phyloP scores from a whole-genome alignment of 495 filamentous ascomycete species.

The Aspergillus leporis region DNA sequence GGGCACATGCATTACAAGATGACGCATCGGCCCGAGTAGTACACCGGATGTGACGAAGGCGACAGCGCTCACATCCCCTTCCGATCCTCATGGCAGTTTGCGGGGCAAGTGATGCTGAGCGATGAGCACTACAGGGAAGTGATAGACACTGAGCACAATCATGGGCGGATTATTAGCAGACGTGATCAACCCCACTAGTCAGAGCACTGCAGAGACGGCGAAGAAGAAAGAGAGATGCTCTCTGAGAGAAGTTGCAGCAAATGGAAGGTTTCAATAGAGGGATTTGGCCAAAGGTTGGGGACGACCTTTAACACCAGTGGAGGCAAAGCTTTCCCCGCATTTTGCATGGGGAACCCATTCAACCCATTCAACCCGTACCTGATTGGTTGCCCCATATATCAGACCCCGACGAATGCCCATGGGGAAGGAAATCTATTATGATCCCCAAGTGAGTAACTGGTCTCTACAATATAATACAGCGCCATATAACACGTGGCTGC shows the following conservation, averaged over 20 bases:
- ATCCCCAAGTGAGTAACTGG: background rate
- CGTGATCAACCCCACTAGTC: background rate
- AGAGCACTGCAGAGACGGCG: background rate
- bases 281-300: background rate
- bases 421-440: background rate
- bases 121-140: slow-evolving; percentile 12
- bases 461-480: background rate
- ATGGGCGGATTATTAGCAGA: slow-evolving; percentile 8
- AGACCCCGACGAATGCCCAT: background rate
- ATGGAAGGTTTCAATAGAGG: background rate
- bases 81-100: slow-evolving; percentile 38
- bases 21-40: slow-evolving; percentile 31
- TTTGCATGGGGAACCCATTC: background rate
- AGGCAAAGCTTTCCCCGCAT: slow-evolving; percentile 5
- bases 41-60: slow-evolving; percentile 43
- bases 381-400: background rate
- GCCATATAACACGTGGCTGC: background rate
- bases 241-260: background rate
- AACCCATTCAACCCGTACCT: background rate
- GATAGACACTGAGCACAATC: slow-evolving; percentile 7
- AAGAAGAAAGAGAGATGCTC: background rate
- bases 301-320: background rate
- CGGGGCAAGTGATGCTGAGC: slow-evolving; percentile 13
- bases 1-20: slow-evolving; percentile 34
- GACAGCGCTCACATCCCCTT: slow-evolving; percentile 42